Evolutionary conservation across 257 asterid genomes (phyloP).

Genomic region (Buddleja alternifolia): DNA sequence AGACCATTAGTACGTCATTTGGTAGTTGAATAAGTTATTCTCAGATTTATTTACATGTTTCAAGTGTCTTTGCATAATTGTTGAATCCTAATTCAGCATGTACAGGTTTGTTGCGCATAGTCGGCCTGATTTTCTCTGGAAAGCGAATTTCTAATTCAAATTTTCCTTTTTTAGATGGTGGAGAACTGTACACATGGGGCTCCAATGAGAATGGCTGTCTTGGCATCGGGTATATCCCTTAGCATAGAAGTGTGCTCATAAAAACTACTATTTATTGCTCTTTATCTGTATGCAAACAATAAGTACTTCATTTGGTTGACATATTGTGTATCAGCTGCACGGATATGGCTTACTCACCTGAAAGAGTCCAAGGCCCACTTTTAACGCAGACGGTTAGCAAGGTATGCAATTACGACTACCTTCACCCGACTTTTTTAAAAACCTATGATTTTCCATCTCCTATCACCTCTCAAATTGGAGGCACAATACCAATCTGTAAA

Average conservation of each 20-base stretch:
- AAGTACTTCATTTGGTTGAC: conserved; percentile 31
- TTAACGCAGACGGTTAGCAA: conserved; percentile 60
- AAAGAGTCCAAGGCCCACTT: conserved; percentile 86
- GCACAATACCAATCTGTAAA: conserved; percentile 1
- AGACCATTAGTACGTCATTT: background rate
- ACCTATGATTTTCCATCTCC: background rate
- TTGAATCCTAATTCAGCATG: conserved; percentile 12
- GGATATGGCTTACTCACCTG: conserved; percentile 71
- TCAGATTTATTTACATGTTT: background rate
- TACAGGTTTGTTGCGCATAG: background rate
- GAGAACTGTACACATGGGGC: conserved; percentile 94
- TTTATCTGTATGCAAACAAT: conserved; percentile 7
- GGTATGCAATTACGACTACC: conserved; percentile 51
- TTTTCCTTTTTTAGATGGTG: conserved; percentile 58
- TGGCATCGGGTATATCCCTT: conserved; percentile 76
- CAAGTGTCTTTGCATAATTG: background rate
- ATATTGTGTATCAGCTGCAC: conserved; percentile 58
- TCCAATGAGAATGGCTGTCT: conserved; percentile 97
- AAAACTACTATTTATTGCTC: conserved; percentile 22
- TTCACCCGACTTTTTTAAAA: background rate
- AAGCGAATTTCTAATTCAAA: conserved; percentile 19
- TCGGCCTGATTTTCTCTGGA: background rate
- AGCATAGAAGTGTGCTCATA: conserved; percentile 18
- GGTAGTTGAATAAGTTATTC: conserved; percentile 3
- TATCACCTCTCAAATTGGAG: conserved; percentile 1